Percentiles rank a stretch among this genome's conserved stretches.
These are phyloP conservation scores for Calamus simplicifolius DNA, from an alignment of 176 grass and related monocot species.

Conservation along the genomic window DNA sequence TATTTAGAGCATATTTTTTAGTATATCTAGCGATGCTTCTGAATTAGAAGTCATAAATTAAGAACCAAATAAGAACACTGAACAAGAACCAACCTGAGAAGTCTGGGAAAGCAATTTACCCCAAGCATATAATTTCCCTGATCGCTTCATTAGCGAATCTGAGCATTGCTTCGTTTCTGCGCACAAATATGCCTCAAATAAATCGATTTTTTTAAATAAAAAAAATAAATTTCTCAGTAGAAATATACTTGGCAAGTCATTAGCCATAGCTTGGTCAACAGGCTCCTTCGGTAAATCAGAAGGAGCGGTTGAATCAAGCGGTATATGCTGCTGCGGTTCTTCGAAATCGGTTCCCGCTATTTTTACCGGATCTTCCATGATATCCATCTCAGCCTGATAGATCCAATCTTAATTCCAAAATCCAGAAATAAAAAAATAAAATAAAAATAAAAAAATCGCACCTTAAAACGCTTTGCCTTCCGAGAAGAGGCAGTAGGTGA, in stretches of 20 bases:
- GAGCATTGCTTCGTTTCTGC: constrained; percentile 15
- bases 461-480: constrained; percentile 52
- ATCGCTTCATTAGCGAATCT: background rate
- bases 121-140: constrained; percentile 9
- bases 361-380: background rate
- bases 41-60: background rate
- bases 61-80: background rate
- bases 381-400: constrained; percentile 5
- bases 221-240: no score
- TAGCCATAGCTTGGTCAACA: no score
- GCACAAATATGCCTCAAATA: no score
- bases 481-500: constrained; percentile 18
- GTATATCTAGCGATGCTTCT: background rate
- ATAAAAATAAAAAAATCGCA: constrained; percentile 1
- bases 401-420: background rate
- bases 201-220: no score
- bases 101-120: constrained; percentile 43
- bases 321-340: background rate
- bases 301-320: constrained; percentile 2
- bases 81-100: constrained; percentile 15
- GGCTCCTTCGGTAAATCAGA: background rate
- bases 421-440: background rate
- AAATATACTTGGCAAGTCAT: no score
- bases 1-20: no score
- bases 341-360: background rate